Evolutionary conservation across 805 yeast species (phyloP).

Genomic region (Wickerhamiella lipophila): DNA sequence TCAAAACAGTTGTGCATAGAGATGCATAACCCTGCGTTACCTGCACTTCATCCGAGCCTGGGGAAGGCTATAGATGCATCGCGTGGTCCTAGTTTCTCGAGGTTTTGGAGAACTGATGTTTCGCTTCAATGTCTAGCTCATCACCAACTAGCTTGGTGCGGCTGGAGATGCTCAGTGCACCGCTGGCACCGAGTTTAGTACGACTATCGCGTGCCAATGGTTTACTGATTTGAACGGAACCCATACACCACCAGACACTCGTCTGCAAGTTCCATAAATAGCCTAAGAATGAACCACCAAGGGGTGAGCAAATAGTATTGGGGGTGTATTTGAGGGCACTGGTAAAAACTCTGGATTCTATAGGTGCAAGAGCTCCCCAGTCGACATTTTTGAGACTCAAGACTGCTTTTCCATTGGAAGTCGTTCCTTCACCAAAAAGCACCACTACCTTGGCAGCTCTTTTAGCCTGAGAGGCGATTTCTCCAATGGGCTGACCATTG

Average conservation of each 20-base stretch:
- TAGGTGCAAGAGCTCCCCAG: constrained; percentile 17
- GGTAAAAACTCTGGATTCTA: constrained; percentile 20
- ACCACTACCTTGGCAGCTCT: constrained; percentile 36
- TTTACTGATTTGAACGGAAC: constrained; percentile 22
- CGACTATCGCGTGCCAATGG: constrained; percentile 18
- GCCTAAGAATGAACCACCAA: constrained; percentile 23
- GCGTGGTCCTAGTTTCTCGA: background rate
- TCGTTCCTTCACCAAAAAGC: constrained; percentile 67
- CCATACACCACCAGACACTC: constrained; percentile 23
- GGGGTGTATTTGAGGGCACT: constrained; percentile 28
- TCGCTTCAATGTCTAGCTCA: constrained; percentile 33
- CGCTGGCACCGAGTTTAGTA: constrained; percentile 18
- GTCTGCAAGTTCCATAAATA: constrained; percentile 23
- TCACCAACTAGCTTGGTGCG: constrained; percentile 38
- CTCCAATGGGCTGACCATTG: constrained; percentile 12
- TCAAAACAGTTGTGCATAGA: background rate
- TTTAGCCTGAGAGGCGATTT: constrained; percentile 21
- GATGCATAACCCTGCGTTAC: constrained; percentile 3
- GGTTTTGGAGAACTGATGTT: constrained; percentile 32
- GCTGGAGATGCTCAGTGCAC: constrained; percentile 26
- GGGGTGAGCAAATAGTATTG: constrained; percentile 25
- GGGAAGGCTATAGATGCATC: background rate
- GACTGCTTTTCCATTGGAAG: constrained; percentile 70
- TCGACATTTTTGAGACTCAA: constrained; percentile 38
- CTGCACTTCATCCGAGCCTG: constrained; percentile 1